Conservation (phyloP, 2,329 filamentous ascomycete species). For the Pseudopithomyces maydicus region DNA sequence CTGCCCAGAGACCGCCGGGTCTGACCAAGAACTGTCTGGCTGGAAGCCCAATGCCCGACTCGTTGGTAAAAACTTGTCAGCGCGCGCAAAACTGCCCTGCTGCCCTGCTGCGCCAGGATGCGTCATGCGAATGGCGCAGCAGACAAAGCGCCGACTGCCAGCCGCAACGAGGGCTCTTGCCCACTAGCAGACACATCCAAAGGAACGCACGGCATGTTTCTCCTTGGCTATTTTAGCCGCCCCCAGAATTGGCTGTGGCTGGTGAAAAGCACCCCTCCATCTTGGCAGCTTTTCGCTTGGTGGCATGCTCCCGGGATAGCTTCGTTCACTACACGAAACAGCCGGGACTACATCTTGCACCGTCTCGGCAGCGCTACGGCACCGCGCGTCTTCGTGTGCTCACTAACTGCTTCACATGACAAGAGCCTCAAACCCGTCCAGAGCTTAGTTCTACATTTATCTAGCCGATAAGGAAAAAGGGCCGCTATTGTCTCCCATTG, state of each 20-base stretch:
- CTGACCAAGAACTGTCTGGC: not conserved
- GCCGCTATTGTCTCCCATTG: not conserved
- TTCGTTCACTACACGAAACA: not conserved
- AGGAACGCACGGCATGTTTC: slow-evolving; percentile 7
- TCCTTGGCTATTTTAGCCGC: slow-evolving; percentile 2
- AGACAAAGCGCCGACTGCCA: slow-evolving; percentile 3
- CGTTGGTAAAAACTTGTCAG: not conserved
- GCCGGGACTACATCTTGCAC: not conserved
- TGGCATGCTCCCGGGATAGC: not conserved
- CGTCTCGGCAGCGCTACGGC: not conserved
- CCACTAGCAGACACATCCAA: not conserved
- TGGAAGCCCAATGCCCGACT: not conserved
- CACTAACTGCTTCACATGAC: not conserved
- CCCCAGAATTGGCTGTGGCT: slow-evolving; percentile 2
- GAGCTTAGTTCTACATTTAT: not conserved
- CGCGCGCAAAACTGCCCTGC: not conserved
- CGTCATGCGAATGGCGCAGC: slow-evolving; percentile 9
- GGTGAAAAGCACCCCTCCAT: not conserved
- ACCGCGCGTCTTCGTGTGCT: not conserved
- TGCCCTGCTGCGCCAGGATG: slow-evolving; percentile 4
- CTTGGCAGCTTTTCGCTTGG: not conserved
- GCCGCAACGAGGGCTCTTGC: not conserved
- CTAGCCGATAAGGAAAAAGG: not conserved
- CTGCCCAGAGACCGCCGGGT: not conserved
- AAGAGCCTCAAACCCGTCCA: not conserved